Conservation (phyloP, 78 protist genomes). For the Dictyostelium purpureum region DNA sequence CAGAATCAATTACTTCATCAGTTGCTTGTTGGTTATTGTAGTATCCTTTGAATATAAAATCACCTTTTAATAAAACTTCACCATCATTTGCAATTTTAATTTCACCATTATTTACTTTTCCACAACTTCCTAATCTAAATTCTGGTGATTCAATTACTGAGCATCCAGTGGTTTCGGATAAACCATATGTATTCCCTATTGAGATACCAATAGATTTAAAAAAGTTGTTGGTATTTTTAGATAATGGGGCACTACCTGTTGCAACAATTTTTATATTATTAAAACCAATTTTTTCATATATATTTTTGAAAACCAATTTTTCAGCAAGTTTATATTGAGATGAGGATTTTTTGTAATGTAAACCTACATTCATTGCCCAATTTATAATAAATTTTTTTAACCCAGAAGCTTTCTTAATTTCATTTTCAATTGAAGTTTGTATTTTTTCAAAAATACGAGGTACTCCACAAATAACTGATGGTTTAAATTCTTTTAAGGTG, state of each 20-base stretch:
- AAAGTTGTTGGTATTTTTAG: slow-evolving; percentile 69
- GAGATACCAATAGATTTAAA: slow-evolving; percentile 81
- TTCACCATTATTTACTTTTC: not conserved
- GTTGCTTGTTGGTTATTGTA: slow-evolving; percentile 45
- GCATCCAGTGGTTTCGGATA: slow-evolving; percentile 85
- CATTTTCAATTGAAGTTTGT: slow-evolving; percentile 26
- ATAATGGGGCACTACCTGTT: slow-evolving; percentile 89
- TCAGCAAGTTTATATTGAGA: slow-evolving; percentile 61
- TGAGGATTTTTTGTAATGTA: slow-evolving; percentile 26
- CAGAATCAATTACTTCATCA: not conserved
- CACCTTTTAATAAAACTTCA: slow-evolving; percentile 82
- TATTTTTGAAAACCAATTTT: slow-evolving; percentile 69
- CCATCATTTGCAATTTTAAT: slow-evolving; percentile 24
- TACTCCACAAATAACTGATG: slow-evolving; percentile 85
- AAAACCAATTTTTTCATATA: slow-evolving; percentile 80
- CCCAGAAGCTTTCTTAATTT: slow-evolving; percentile 11
- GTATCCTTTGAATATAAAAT: not conserved
- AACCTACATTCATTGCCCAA: slow-evolving; percentile 84
- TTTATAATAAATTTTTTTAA: slow-evolving; percentile 42
- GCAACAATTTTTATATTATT: slow-evolving; percentile 36
- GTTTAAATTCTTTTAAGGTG: slow-evolving; percentile 76
- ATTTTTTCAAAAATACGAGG: slow-evolving; percentile 95
- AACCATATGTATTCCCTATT: slow-evolving; percentile 85
- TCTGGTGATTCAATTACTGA: slow-evolving; percentile 32
- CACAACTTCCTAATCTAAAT: slow-evolving; percentile 57